Base-by-base conservation (phyloP, 495 filamentous ascomycete genomes). In the Beverwykella pulmonaria region DNA sequence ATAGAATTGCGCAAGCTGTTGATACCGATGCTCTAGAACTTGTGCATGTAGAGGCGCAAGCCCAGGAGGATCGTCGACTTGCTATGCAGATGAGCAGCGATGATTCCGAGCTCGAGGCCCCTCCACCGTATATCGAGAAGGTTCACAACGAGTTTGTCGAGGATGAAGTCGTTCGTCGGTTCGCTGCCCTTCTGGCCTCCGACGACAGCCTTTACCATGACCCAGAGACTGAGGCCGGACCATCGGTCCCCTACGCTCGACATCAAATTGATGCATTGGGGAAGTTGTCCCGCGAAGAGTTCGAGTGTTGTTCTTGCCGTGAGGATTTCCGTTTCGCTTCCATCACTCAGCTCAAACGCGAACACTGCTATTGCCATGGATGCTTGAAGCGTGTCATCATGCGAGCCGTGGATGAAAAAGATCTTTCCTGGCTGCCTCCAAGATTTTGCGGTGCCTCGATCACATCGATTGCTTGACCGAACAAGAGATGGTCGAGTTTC, bases 1-100 rank as follows among this genome's bases (percentile, higher is more conserved):
- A 58, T 8, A 70, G 67, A 27, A 65, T 70, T 39, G 67, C 46
- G 1, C 12, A 20, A 15, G 67, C 67, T 17, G 62, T 70, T 15
- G 23, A 70, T 44, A 32, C 55, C 1, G 67, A 70, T 39, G 66
- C n/a, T 23, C 19, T 27, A 12, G 58, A 61, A 3, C 19, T 62
- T 5, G 44, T 36, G 6, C n/a, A 14, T 32, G 27, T 17, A 8
- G 66, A 69, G n/a, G 23, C 19, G 1, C 60, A 60, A 32, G 23
- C 66, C 25, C 41, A 64, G 0, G 60, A 69, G 47, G 66, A 69
- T 49, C 22, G 66, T 8, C 44, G 46, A 17, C 8, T 44, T 23
- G 66, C 66, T 12, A 5, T 69, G 0, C 61, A 53, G 20, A 53
- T 69, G 9, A 64, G 54, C 34, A 23, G 9, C n/a, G 30, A 63